Base-by-base conservation (phyloP, 2,329 filamentous ascomycete species). In the Cordyceps tenuipes region DNA sequence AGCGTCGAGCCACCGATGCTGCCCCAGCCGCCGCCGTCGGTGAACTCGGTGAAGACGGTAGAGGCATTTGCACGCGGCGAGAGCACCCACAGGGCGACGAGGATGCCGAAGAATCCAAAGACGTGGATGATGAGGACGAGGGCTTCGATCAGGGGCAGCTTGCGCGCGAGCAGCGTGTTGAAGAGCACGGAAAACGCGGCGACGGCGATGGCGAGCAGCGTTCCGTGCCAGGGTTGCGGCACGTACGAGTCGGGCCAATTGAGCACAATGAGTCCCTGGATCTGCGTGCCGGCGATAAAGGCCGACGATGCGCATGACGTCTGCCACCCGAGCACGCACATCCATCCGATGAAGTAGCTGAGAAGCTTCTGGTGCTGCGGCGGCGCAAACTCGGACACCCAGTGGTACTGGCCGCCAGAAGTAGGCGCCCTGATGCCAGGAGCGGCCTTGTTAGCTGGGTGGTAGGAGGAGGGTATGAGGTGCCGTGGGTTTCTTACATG, bases 361-460 rank as follows among this genome's bases (percentile, higher is more conserved):
- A 83, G 69, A 41, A 79, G 75, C 60, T 79, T 81, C 63, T 83
- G 80, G 56, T 75, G 73, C 48, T 70, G 68, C 0, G 68, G 70
- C 0, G 80, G 77, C 0, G 79, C 76, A 62, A 82, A 57, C 29
- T 57, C 54, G 54, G 54, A 57, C 7, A 57, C 54, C 54, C 54
- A 57, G 21, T 57, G 54, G 62, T 83, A 84, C 64, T 84, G 81
- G 1, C 82, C 82, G 23, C 82, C 81, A 7, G 77, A 76, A 0
- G 80, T 84, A 0, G 82, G 82, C 2, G 80, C 80, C 73, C 71
- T 76, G 34, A 29, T 36, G 34, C 29, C 29, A 4, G 51, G 1
- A 19, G 23, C 3, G 31, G 19, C 19, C 12, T 19, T 43, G 31
- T 50, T 44, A 41, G 49, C 34, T 36, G 34, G 34, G 8, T 13